These are phyloP conservation scores for Elaeis oleifera DNA, from an alignment of 202 grass and related monocot species.

Conservation along the genomic window DNA sequence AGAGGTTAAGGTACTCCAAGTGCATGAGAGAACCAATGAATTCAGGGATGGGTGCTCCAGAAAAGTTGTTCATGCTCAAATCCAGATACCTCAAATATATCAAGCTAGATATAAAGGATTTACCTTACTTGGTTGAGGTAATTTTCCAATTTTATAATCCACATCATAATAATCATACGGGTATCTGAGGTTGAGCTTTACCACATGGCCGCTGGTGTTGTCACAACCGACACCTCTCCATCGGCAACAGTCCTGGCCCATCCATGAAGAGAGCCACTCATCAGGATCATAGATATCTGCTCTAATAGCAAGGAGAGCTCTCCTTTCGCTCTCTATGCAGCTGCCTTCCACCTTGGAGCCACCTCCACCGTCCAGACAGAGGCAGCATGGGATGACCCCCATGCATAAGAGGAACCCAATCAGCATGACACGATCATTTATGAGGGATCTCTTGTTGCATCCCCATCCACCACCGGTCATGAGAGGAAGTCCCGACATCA, in stretches of 20 bases:
- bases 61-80: constrained; percentile 11
- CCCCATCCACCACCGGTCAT: too few species aligned
- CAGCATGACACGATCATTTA: too few species aligned
- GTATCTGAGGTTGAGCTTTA: constrained; percentile 18
- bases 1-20: too few species aligned
- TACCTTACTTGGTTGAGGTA: background rate
- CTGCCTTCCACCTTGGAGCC: background rate
- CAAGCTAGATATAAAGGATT: constrained; percentile 16
- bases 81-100: constrained; percentile 17
- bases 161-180: background rate
- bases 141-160: too few species aligned
- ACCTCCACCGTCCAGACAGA: too few species aligned
- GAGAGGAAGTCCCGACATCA: too few species aligned
- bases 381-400: too few species aligned
- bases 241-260: constrained; percentile 20
- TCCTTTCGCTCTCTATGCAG: constrained; percentile 21
- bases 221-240: constrained; percentile 30
- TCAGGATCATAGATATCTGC: background rate
- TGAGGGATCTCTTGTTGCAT: too few species aligned
- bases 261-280: constrained; percentile 23
- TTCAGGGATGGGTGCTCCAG: too few species aligned
- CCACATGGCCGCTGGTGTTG: constrained; percentile 25
- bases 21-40: too few species aligned
- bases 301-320: constrained; percentile 25
- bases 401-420: too few species aligned